A percentile compares a stretch with the other conserved stretches of the same genome.
These are phyloP conservation scores for Lasiodiplodia sp. DNA, from an alignment of 2,329 filamentous ascomycete genomes.

Conservation along the genomic window DNA sequence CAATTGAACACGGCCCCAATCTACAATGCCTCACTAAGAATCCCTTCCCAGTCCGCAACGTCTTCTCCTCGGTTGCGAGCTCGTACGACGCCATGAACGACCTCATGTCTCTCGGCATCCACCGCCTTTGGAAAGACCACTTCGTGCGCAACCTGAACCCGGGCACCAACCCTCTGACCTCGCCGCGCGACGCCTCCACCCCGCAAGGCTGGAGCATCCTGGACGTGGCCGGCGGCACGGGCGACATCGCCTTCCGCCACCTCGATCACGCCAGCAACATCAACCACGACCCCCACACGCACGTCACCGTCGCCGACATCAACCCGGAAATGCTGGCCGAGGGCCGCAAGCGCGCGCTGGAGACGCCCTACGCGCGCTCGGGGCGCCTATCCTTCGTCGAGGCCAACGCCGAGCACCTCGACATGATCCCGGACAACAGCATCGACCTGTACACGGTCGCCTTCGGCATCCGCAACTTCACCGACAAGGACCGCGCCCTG, in stretches of 20 bases:
- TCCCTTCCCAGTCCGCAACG: constrained; percentile 71
- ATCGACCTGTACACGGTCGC: constrained; percentile 97
- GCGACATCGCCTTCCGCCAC: constrained; percentile 97
- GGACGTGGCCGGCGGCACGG: constrained; percentile 95
- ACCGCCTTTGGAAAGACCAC: constrained; percentile 96
- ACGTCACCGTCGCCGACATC: constrained; percentile 93
- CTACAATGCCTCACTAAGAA: not conserved
- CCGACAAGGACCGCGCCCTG: constrained; percentile 83
- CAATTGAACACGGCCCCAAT: not conserved
- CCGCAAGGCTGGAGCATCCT: constrained; percentile 74
- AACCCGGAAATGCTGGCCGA: constrained; percentile 94
- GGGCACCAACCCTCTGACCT: constrained; percentile 63
- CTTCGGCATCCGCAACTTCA: constrained; percentile 98
- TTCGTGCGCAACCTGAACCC: constrained; percentile 93
- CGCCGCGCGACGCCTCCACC: constrained; percentile 35
- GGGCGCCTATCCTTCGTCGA: constrained; percentile 76
- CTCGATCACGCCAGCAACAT: constrained; percentile 84
- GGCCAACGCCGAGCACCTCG: constrained; percentile 84
- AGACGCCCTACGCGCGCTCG: constrained; percentile 65
- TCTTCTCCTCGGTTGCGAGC: constrained; percentile 94
- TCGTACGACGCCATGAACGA: constrained; percentile 99
- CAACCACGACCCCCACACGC: constrained; percentile 79
- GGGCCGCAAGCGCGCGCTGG: constrained; percentile 77
- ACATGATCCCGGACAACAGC: constrained; percentile 69
- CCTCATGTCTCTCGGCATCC: constrained; percentile 96